Base-by-base conservation (phyloP, 306 rosid species). In the Phaseolus lunatus region DNA sequence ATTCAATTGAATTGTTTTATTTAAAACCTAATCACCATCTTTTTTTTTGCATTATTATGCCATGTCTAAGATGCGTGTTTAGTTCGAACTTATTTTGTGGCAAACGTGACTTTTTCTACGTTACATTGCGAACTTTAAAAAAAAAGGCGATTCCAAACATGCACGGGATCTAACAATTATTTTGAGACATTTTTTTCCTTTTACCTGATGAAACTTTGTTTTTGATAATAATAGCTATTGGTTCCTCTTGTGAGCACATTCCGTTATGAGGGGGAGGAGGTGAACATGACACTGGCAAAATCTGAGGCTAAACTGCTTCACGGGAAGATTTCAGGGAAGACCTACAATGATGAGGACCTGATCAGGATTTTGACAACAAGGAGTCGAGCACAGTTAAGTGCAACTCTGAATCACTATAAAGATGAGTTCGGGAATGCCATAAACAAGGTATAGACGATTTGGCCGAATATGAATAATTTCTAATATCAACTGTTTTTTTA, bases 231-330 rank as follows among this genome's bases (percentile, higher is more conserved):
- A 56, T 80, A 94, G 98, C 94, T 94, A 82, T 84, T 92, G 92
- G 90, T 92, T 78, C 91, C 92, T 76, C 94, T 94, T 58, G 85
- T 92, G 81, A 86, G 83, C 83, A 67, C 82, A 58, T 84, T 82
- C 81, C 85, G 96, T 68, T 94, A 92, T 0, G 97, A 89, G 57
- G 98, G 98, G 67, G 96, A 86, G 71, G 98, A 94, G 78, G 93
- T 91, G 81, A 87, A 82, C 75, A 74, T 72, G 75, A 66, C 69
- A 59, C 78, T 89, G 78, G 96, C 92, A 76, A 88, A 86, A 77
- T 83, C 93, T 69, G 97, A 92, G 82, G 93, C 96, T 49, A 87
- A 90, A 80, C 43, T 90, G 82, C 91, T 92, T 80, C 93, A 83
- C 39, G 90, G 70, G 86, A 86, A 86, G 90, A 87, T 92, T 57